These are phyloP conservation scores for Yarrowia yakushimensis DNA, from an alignment of 805 yeast genomes.

Conservation along the genomic window DNA sequence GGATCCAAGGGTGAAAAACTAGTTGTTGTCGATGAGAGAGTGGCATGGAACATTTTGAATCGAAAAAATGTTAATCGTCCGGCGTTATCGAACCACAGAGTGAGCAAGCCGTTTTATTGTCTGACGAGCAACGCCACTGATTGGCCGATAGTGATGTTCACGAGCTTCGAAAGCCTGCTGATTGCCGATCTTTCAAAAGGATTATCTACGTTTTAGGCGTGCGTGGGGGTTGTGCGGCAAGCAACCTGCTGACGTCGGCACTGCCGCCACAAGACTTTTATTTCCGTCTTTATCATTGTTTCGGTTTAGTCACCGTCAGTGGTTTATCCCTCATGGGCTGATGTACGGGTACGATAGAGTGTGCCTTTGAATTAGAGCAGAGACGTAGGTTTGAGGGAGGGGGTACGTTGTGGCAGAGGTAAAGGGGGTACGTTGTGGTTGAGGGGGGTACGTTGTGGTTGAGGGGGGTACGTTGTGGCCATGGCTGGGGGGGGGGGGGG, in stretches of 20 bases:
- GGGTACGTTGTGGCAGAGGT: too few relatives aligned
- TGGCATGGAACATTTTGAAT: not conserved
- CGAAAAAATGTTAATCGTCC: not conserved
- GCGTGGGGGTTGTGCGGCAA: not conserved
- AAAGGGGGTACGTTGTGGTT: too few relatives aligned
- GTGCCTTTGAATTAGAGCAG: not conserved
- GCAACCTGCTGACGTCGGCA: not conserved
- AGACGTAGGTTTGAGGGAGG: not conserved
- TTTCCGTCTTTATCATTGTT: too few relatives aligned
- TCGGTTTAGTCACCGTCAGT: not conserved
- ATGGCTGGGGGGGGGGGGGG: too few relatives aligned
- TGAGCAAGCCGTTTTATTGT: not conserved
- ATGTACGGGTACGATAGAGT: not conserved
- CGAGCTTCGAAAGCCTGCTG: constrained; percentile 5
- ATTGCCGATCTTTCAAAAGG: not conserved
- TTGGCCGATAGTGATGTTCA: not conserved
- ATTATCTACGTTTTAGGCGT: not conserved
- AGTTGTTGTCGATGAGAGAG: not conserved
- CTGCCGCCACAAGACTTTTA: not conserved
- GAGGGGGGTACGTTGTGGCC: too few relatives aligned
- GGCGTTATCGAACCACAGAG: not conserved
- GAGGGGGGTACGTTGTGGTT: too few relatives aligned
- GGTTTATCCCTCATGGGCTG: not conserved
- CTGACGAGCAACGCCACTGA: not conserved
- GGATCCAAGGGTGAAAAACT: not conserved